phyloP scores from a whole-genome alignment of 2,329 filamentous ascomycete species.

The Botrytis tulipae region DNA sequence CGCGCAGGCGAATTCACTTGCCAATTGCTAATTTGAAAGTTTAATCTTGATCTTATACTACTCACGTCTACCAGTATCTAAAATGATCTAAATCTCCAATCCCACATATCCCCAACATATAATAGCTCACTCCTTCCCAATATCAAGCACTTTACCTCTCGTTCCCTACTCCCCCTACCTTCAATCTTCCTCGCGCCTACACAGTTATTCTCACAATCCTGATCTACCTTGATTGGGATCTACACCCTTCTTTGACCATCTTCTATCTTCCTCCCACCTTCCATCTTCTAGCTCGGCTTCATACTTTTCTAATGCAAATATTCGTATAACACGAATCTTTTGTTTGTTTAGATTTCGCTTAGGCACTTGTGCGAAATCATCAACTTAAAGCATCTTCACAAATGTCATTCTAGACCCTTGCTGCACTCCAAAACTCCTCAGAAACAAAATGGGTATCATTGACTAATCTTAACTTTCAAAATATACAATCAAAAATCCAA shows the following conservation, averaged over 20 bases:
- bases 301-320: not conserved
- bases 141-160: not conserved
- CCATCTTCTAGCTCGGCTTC: not conserved
- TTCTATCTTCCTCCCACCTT: not conserved
- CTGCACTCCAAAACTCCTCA: not conserved
- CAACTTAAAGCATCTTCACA: not conserved
- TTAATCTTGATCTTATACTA: not conserved
- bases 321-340: not conserved
- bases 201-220: not conserved
- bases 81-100: not conserved
- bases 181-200: not conserved
- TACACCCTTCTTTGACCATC: not conserved
- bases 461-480: slow-evolving; percentile 49
- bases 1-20: not conserved
- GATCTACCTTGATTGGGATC: not conserved
- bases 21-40: not conserved
- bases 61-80: not conserved
- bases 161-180: not conserved
- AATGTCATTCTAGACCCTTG: not conserved
- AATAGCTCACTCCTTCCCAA: not conserved
- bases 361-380: not conserved
- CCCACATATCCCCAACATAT: not conserved
- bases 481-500: slow-evolving; percentile 92
- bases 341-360: not conserved
- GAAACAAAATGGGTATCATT: slow-evolving; percentile 27